Conservation (phyloP, 805 yeast genomes). For the Ogataea nitratoaversa region DNA sequence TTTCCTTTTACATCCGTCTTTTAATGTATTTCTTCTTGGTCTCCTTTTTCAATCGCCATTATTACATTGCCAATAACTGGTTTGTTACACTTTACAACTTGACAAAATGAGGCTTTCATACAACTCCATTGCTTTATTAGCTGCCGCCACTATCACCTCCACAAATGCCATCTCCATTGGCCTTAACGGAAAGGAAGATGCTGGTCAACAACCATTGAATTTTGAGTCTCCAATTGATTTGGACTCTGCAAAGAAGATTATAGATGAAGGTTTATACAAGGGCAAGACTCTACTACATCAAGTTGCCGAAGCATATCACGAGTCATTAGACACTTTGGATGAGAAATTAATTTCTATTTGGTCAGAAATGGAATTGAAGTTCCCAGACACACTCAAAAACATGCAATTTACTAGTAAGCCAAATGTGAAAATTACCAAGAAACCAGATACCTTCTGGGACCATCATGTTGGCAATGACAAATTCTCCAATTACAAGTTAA, state of each 20-base stretch:
- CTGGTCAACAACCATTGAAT: slow-evolving; percentile 9
- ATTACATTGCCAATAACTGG: neutral
- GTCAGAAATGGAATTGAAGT: slow-evolving; percentile 58
- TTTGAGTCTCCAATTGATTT: neutral
- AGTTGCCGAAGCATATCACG: slow-evolving; percentile 48
- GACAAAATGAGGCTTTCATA: slow-evolving; percentile 1
- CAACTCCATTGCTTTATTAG: neutral
- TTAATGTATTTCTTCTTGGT: no score
- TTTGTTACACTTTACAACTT: neutral
- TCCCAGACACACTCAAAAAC: slow-evolving; percentile 51
- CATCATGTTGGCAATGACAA: slow-evolving; percentile 29
- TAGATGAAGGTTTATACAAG: slow-evolving; percentile 2
- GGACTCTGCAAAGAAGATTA: slow-evolving; percentile 1
- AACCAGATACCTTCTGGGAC: slow-evolving; percentile 33
- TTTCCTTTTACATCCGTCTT: no score
- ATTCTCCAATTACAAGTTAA: slow-evolving; percentile 42
- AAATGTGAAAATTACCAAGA: slow-evolving; percentile 34
- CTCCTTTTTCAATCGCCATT: neutral
- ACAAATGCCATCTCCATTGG: slow-evolving; percentile 6
- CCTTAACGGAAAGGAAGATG: slow-evolving; percentile 4
- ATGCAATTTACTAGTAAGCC: slow-evolving; percentile 51
- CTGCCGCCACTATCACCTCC: neutral
- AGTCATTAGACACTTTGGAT: slow-evolving; percentile 46
- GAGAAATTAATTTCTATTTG: slow-evolving; percentile 48
- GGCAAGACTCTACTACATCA: slow-evolving; percentile 29